A percentile compares a stretch with the other conserved stretches of the same genome.
These are phyloP conservation scores for Suillus paluster DNA, from an alignment of 768 basidiomycete genomes.

Conservation along the genomic window DNA sequence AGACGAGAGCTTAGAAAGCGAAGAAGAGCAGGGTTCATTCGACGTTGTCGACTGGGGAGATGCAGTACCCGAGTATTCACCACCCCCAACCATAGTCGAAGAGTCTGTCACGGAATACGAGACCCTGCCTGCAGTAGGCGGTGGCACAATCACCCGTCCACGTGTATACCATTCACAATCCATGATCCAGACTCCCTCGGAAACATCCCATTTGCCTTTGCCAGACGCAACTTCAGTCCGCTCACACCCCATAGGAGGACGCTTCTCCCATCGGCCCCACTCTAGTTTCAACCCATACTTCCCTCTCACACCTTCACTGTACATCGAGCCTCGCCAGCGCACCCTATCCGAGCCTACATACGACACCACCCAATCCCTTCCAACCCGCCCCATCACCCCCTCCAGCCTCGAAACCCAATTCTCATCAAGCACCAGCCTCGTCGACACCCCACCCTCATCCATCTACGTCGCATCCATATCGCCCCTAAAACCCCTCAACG, in stretches of 20 bases:
- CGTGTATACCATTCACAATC: conserved; percentile 87
- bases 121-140: conserved; percentile 90
- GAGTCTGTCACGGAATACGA: conserved; percentile 72
- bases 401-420: conserved; percentile 56
- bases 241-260: neutral
- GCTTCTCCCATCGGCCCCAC: conserved; percentile 23
- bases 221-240: conserved; percentile 49
- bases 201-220: too few relatives aligned
- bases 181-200: conserved; percentile 55
- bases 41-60: conserved; percentile 78
- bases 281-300: conserved; percentile 25
- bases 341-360: conserved; percentile 24
- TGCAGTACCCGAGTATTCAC: conserved; percentile 48
- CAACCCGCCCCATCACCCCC: conserved; percentile 47
- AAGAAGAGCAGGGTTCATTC: conserved; percentile 49
- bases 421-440: conserved; percentile 46
- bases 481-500: conserved; percentile 21
- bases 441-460: conserved; percentile 50
- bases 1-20: conserved; percentile 49
- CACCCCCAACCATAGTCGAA: conserved; percentile 47
- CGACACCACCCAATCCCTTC: conserved; percentile 22
- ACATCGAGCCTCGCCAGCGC: conserved; percentile 7
- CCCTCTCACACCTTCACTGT: conserved; percentile 10
- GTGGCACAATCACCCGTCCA: conserved; percentile 85
- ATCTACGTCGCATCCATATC: too few relatives aligned